Percentiles rank a stretch among this genome's conserved stretches.
These are phyloP conservation scores for Microcera coccophila DNA, from an alignment of 2,329 filamentous ascomycete species.

Conservation along the genomic window DNA sequence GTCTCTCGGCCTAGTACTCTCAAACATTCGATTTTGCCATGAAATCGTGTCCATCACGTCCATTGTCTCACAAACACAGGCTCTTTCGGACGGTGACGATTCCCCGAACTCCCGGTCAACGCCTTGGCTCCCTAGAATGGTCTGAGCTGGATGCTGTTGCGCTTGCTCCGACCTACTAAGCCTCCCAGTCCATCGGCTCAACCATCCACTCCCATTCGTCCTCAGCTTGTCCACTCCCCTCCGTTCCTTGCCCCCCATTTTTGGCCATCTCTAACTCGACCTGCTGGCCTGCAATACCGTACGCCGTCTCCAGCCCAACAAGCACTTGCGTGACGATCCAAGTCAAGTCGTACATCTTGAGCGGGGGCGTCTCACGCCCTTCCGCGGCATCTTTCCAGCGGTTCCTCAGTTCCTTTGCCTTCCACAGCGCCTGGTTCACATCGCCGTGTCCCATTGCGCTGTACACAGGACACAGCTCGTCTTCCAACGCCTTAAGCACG, in stretches of 20 bases:
- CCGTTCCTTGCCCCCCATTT: slow-evolving; percentile 7
- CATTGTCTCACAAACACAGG: not conserved
- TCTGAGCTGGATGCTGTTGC: too few relatives aligned
- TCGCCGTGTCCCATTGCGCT: slow-evolving; percentile 51
- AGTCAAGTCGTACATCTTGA: slow-evolving; percentile 60
- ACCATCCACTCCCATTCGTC: slow-evolving; percentile 40
- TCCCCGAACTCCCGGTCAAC: too few relatives aligned
- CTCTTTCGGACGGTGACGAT: not conserved
- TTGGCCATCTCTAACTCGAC: slow-evolving; percentile 42
- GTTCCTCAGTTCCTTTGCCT: slow-evolving; percentile 68
- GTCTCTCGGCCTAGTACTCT: too few relatives aligned
- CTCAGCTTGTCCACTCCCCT: slow-evolving; percentile 11
- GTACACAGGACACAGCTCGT: slow-evolving; percentile 54
- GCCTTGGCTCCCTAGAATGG: too few relatives aligned
- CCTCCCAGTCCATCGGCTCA: slow-evolving; percentile 39
- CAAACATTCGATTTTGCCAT: too few relatives aligned
- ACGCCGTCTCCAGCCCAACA: slow-evolving; percentile 56
- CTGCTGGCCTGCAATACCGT: slow-evolving; percentile 46
- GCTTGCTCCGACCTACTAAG: slow-evolving; percentile 3
- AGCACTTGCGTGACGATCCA: slow-evolving; percentile 57
- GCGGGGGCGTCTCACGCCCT: slow-evolving; percentile 32
- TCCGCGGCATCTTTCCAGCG: slow-evolving; percentile 67
- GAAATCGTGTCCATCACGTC: too few relatives aligned
- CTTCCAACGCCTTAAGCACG: slow-evolving; percentile 59
- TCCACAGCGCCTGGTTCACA: slow-evolving; percentile 55